Base-by-base conservation (phyloP, 2,329 filamentous ascomycete species). In the Fusarium sublunatum region DNA sequence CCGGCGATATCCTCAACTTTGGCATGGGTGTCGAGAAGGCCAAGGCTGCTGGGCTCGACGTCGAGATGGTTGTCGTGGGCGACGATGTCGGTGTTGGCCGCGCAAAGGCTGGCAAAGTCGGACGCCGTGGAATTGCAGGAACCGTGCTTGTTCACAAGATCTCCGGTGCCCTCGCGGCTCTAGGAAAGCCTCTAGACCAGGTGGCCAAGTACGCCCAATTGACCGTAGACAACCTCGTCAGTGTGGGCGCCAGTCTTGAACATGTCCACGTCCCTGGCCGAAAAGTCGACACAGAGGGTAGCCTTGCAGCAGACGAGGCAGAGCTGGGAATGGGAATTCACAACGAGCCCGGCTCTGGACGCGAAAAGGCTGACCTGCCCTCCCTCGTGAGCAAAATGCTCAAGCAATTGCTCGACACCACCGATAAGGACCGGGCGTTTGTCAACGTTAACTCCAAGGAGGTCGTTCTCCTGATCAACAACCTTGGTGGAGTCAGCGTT, bases 221-320 rank as follows among this genome's bases (percentile, higher is more conserved):
- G 45, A 86, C 87, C 4, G 88, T 91, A 3, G 82, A 86, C 15
- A 96, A 96, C 73, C 78, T 94, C 7, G 90, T 96, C 31, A 93
- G 90, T 38, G 91, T 97, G 22, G 94, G 93, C 13, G 91, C 91
- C 4, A 94, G 91, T 49, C 79, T 97, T 38, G 89, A 91, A 64
- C 93, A 96, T 74, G 93, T 97, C n/a, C 94, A 97, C 73, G 91
- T 97, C 0, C 94, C 94, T 0, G 93, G 94, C 5, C 85, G 93
- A 58, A 84, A 81, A 2, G 73, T 80, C 7, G 84, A 86, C 64
- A 82, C 82, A 39, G 85, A 87, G 24, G 87, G 88, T 26, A 74
- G 68, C 38, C 76, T 94, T 54, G 82, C 78, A 42, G 75, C 68
- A 4, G 83, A 79, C 35, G 84, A 88, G 72, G 83, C 88, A 25